Conservation (phyloP, 2,329 filamentous ascomycete species). For the Fusarium hainanense region DNA sequence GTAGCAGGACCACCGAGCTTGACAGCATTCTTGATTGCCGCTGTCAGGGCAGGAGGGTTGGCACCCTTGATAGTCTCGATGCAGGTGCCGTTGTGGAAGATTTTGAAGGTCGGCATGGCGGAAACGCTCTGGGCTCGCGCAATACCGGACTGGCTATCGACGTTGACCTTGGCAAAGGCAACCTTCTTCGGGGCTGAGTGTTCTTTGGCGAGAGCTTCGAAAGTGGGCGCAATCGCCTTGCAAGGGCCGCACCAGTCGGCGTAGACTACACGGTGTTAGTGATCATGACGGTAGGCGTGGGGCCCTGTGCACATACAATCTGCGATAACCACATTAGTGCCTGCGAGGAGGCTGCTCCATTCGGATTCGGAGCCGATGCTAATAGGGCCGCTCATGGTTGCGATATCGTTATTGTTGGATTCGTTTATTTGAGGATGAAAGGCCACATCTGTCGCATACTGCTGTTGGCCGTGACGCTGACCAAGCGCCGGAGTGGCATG, state of each 20-base stretch:
- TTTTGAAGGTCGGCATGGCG: constrained; percentile 94
- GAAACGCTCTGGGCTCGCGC: constrained; percentile 81
- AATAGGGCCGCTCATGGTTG: constrained; percentile 59
- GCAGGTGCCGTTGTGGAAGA: constrained; percentile 81
- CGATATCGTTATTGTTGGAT: constrained; percentile 20
- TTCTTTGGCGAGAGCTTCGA: constrained; percentile 83
- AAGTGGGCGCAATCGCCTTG: constrained; percentile 90
- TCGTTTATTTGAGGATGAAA: constrained; percentile 13
- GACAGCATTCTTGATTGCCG: constrained; percentile 78
- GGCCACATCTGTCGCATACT: constrained; percentile 40
- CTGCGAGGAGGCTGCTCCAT: constrained; percentile 77
- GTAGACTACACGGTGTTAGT: constrained; percentile 72
- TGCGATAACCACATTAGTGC: constrained; percentile 83
- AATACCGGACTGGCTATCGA: constrained; percentile 83
- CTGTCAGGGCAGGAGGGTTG: constrained; percentile 78
- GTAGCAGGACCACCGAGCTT: constrained; percentile 60
- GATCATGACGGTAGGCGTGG: not conserved
- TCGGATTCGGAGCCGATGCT: constrained; percentile 74
- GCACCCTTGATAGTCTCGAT: constrained; percentile 84
- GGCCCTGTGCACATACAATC: constrained; percentile 74
- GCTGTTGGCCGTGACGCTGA: constrained; percentile 30
- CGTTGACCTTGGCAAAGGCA: constrained; percentile 92
- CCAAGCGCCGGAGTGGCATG: constrained; percentile 26
- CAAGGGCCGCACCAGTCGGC: constrained; percentile 96
- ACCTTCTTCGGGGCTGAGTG: constrained; percentile 84